Conservation (phyloP, 2,329 filamentous ascomycete genomes). For the Colletotrichum paranaense region DNA sequence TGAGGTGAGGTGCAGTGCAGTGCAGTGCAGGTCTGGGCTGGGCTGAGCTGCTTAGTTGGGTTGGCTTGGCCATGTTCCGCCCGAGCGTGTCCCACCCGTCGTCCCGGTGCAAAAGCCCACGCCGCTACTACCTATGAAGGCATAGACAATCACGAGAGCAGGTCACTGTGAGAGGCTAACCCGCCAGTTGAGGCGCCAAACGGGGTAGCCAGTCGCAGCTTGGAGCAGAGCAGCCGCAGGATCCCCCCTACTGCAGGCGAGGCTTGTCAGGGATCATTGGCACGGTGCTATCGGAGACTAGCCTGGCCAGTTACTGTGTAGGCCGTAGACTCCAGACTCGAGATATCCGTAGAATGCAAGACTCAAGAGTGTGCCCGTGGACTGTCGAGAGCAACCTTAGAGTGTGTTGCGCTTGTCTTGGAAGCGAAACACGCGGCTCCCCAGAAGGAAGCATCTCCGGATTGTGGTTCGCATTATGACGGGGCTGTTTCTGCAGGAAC, state of each 20-base stretch:
- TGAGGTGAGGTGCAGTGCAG: slow-evolving; percentile 17
- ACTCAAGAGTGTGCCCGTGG: background rate
- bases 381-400: too few relatives aligned
- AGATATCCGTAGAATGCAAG: too few relatives aligned
- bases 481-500: background rate
- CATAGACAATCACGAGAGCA: slow-evolving; percentile 33
- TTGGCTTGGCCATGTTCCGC: slow-evolving; percentile 21
- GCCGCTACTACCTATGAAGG: slow-evolving; percentile 11
- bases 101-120: slow-evolving; percentile 4
- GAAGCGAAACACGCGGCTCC: background rate
- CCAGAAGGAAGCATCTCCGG: background rate
- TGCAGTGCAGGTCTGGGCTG: background rate
- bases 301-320: background rate
- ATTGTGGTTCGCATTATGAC: background rate
- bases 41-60: background rate
- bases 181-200: slow-evolving; percentile 31
- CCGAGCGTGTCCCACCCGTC: slow-evolving; percentile 29
- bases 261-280: slow-evolving; percentile 12
- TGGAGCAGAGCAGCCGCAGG: background rate
- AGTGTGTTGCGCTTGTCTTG: background rate
- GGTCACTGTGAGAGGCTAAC: slow-evolving; percentile 31
- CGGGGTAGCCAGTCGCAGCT: slow-evolving; percentile 19
- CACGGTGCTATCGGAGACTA: slow-evolving; percentile 23
- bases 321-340: background rate
- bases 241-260: slow-evolving; percentile 13